Base-by-base conservation (phyloP, 371 early-diverging fungal species). In the Mucor ambiguus region DNA sequence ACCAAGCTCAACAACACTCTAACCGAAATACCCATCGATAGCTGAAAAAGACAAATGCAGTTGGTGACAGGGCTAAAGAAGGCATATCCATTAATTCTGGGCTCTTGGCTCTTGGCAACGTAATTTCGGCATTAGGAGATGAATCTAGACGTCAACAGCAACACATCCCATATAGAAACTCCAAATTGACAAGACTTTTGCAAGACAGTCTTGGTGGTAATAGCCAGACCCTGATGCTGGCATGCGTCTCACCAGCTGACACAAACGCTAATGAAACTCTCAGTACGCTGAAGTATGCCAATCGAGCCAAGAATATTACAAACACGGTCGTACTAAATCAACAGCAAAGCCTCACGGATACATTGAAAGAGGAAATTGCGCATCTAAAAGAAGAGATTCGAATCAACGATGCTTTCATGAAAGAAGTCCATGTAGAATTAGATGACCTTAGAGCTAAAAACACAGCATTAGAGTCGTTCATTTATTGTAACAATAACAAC, bases 71-170 rank as follows among this genome's bases (percentile, higher is more conserved):
- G 44, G 94, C 92, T 30, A 94, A 92, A 75, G 99, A 99, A 75
- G 96, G 97, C 37, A 99, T 98, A 44, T 90, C 93, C 5, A 99
- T 99, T 73, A 99, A 99, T 77, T 89, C 93, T 14, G 99, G 99
- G 2, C 87, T 99, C 6, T 84, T 99, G 60, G 97, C 97, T 0
- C 87, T 99, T 16, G 99, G 99, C 61, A 99, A 98, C 73, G 99
- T 99, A 3, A 99, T 99, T 38, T 93, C 93, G 12, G 98, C 99
- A 1, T 83, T 99, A 28, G 93, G 93, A 24, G 98, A 96, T 65
- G 86, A 92, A 63, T 73, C 85, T 58, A 75, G 88, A 60, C 82
- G 68, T 44, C 72, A 81, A 14, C 64, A 62, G 24, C 99, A 98
- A 67, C 90, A 93, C 72, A 88, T 99, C 5, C 99, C 99, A 1